These are phyloP conservation scores for Aquanectria penicillioides DNA, from an alignment of 2,329 filamentous ascomycete genomes.

Conservation along the genomic window DNA sequence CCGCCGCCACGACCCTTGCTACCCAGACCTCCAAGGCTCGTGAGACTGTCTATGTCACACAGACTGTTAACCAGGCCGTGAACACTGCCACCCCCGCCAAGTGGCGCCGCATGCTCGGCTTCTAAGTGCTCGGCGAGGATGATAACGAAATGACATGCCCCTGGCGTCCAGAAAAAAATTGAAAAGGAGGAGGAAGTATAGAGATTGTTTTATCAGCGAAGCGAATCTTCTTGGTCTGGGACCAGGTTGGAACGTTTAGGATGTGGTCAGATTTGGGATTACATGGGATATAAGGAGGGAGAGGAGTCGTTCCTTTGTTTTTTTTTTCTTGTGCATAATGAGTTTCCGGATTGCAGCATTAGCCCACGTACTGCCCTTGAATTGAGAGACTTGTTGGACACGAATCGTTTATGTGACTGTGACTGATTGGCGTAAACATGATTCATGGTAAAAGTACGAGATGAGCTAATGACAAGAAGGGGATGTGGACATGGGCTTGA, in stretches of 20 bases:
- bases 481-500: too few species aligned
- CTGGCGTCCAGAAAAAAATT: slow-evolving; percentile 9
- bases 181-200: slow-evolving; percentile 7
- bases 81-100: slow-evolving; percentile 4
- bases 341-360: slow-evolving; percentile 15
- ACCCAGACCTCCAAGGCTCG: slow-evolving; percentile 28
- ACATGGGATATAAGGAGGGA: neutral
- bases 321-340: slow-evolving; percentile 20
- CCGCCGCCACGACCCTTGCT: slow-evolving; percentile 35
- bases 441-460: too few species aligned
- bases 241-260: slow-evolving; percentile 11
- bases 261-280: slow-evolving; percentile 8
- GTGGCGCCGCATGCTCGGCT: slow-evolving; percentile 17
- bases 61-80: slow-evolving; percentile 27
- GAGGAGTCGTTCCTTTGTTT: slow-evolving; percentile 19
- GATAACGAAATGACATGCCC: slow-evolving; percentile 5
- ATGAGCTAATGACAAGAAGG: too few species aligned
- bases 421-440: too few species aligned
- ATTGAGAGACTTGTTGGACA: slow-evolving; percentile 21
- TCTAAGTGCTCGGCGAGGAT: slow-evolving; percentile 2
- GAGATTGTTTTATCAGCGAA: slow-evolving; percentile 14
- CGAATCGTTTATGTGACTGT: too few species aligned
- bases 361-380: slow-evolving; percentile 16
- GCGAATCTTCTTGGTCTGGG: slow-evolving; percentile 10
- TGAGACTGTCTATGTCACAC: slow-evolving; percentile 40